Conservation (phyloP, 345 rosid genomes). For the Mallotus nudiflorus region DNA sequence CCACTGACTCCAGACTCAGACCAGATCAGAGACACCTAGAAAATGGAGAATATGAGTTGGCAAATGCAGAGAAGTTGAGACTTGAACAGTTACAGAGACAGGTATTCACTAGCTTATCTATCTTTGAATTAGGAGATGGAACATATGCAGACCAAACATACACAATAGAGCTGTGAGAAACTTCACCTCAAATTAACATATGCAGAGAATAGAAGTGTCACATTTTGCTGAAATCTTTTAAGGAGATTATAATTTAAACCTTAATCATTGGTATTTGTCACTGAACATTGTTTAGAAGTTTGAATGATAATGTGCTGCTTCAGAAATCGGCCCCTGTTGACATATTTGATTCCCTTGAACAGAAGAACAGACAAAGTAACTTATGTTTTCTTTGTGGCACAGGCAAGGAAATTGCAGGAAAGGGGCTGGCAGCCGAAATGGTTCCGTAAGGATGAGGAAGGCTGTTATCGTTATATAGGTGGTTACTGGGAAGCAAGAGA, state of each 20-base stretch:
- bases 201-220: not conserved
- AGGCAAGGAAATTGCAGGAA: constrained; percentile 98
- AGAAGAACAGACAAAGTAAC: not conserved
- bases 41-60: constrained; percentile 92
- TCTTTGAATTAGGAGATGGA: not conserved
- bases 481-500: constrained; percentile 96
- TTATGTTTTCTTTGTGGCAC: constrained; percentile 21
- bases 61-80: constrained; percentile 91
- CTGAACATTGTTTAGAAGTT: no score
- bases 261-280: no score
- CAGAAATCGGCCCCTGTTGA: no score
- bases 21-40: constrained; percentile 95
- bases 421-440: constrained; percentile 98
- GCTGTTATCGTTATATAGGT: constrained; percentile 76
- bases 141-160: not conserved
- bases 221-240: not conserved
- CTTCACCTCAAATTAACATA: not conserved
- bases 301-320: no score
- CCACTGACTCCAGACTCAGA: constrained; percentile 95
- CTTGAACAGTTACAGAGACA: constrained; percentile 97
- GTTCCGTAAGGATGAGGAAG: constrained; percentile 83
- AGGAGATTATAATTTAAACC: not conserved
- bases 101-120: constrained; percentile 43
- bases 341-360: no score
- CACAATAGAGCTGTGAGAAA: no score